Evolutionary conservation across 352 stramenopile species (phyloP), one percentile per base, ranked within the genome.

Genomic region (Globisporangium rhizosaccharum): DNA sequence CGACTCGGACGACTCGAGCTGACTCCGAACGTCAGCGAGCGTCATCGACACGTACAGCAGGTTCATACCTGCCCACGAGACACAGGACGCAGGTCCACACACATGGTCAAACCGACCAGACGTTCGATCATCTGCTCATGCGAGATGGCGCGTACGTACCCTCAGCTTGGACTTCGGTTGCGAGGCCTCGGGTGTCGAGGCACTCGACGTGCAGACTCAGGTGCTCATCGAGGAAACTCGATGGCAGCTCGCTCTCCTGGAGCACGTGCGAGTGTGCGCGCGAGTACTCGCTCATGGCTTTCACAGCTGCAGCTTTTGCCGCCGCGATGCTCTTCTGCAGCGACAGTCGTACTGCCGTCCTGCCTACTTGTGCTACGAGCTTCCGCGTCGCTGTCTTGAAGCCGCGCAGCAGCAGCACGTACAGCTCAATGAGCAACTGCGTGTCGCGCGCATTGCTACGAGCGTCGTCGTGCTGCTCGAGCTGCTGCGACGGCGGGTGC

Each of bases 1-100:
- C 3, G 59, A 55, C 25, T 66, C 37, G 9, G 53, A 54, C 30
- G 67, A 26, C 9, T 58, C 28, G 3, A 63, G 20, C 33, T 63
- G 49, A 53, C 76, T 84, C 0, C 66, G 61, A 15, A 88, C 63
- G 46, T 75, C 53, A 1, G 46, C 17, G 36, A 88, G 54, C 8
- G 65, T 63, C n/a, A 82, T 56, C 3, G 74, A 79, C 20, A 82
- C 66, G 49, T 87, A 87, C 47, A 84, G 36, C 36, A 88, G 65
- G 9, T 71, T 82, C 73, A 79, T 85, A 18, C 73, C 82, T 86
- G 53, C 53, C 23, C 20, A 28, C 8, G 17, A 44, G 25, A 53
- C 48, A 41, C 36, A 57, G 44, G 39, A 44, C 15, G 41, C 41
- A 46, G 3, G 41, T 46, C 15, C 41, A 46, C 41, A 20, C 12